These are phyloP conservation scores for Dothistroma pini DNA, from an alignment of 2,329 filamentous ascomycete species.

Conservation along the genomic window DNA sequence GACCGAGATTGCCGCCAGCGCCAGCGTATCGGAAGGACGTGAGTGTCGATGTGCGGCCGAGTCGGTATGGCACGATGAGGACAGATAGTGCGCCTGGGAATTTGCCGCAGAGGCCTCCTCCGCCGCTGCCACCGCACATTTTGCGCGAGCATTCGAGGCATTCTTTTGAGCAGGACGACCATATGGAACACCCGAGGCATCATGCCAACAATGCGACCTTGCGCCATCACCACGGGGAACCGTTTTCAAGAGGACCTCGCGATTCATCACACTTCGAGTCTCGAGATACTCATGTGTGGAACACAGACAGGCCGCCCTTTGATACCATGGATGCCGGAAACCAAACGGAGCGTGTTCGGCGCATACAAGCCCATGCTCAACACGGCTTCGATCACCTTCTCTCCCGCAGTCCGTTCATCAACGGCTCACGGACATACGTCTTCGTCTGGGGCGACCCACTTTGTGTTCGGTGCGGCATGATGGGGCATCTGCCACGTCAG, in stretches of 20 bases:
- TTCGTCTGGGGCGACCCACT: constrained; percentile 24
- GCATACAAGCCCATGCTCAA: neutral
- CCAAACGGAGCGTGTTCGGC: neutral
- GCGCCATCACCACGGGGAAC: neutral
- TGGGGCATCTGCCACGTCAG: constrained; percentile 19
- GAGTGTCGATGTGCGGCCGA: neutral
- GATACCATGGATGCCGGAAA: no score
- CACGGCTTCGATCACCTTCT: constrained; percentile 12
- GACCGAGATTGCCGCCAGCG: neutral
- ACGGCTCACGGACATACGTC: constrained; percentile 15
- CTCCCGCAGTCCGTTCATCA: constrained; percentile 20
- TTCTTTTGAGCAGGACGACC: neutral
- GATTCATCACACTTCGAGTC: neutral
- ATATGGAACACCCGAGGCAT: neutral
- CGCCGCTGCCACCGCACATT: neutral
- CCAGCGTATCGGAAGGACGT: neutral
- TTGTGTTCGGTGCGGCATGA: constrained; percentile 18
- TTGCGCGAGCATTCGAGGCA: neutral
- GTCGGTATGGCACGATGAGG: neutral
- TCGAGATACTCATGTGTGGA: neutral
- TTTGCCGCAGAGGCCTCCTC: neutral
- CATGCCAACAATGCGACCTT: neutral
- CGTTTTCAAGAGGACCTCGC: neutral
- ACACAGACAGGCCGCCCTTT: neutral
- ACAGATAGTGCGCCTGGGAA: neutral